phyloP scores from a whole-genome alignment of 1,139 yeast genomes.

The Diutina ranongensis region DNA sequence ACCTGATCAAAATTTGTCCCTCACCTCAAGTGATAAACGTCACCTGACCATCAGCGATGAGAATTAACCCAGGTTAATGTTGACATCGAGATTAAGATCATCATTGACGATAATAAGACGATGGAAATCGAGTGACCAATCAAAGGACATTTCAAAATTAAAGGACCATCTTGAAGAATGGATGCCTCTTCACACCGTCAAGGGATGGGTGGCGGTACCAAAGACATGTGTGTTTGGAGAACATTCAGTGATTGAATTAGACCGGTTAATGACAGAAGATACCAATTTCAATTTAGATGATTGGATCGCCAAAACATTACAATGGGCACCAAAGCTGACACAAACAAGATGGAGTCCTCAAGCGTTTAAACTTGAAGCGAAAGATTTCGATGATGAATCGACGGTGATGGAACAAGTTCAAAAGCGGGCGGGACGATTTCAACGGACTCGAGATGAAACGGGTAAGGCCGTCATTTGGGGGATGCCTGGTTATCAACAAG shows the following conservation, averaged over 20 bases:
- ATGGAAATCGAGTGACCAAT: no score
- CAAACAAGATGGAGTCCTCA: not conserved
- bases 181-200: not conserved
- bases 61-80: no score
- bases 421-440: not conserved
- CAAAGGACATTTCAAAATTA: no score
- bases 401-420: constrained; percentile 2
- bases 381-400: not conserved
- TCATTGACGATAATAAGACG: no score
- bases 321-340: constrained; percentile 4
- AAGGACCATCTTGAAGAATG: not conserved
- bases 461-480: not conserved
- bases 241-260: not conserved
- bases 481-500: not conserved
- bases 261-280: not conserved
- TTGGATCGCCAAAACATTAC: not conserved
- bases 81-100: no score
- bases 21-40: no score
- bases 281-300: not conserved
- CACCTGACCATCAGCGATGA: no score
- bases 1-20: no score
- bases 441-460: not conserved
- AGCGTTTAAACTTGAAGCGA: not conserved
- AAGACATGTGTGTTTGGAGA: not conserved
- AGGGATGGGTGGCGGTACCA: constrained; percentile 2